phyloP scores from a whole-genome alignment of 2,329 filamentous ascomycete genomes.

The Fonsecaea erecta region DNA sequence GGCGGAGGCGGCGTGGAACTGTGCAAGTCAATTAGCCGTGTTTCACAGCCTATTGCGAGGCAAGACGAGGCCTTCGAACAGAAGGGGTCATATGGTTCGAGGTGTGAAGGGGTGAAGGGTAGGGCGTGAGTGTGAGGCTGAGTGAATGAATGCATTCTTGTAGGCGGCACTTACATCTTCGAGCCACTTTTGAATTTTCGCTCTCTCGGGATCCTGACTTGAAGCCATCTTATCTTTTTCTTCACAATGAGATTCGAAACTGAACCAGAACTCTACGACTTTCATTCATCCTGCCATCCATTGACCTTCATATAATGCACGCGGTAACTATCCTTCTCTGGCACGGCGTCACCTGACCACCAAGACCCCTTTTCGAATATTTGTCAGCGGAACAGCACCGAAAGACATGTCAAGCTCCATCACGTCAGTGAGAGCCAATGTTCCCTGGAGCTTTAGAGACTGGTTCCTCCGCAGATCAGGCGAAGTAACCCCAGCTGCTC shows the following conservation, averaged over 20 bases:
- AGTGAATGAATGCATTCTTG: background rate
- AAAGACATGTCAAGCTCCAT: background rate
- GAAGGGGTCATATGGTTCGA: background rate
- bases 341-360: background rate
- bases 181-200: conserved; percentile 21
- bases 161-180: conserved; percentile 17
- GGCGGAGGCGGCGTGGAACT: conserved; percentile 26
- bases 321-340: background rate
- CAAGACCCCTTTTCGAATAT: background rate
- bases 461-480: background rate
- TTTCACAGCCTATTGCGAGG: background rate
- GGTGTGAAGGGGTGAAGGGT: background rate
- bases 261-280: background rate
- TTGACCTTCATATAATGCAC: background rate
- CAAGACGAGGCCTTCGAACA: background rate
- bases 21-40: background rate
- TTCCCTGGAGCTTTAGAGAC: background rate
- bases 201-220: background rate
- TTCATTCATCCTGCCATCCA: background rate
- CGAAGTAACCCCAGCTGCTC: background rate
- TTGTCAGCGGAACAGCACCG: background rate
- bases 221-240: background rate
- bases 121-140: background rate
- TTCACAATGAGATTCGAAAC: background rate
- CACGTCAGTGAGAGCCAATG: background rate